Evolutionary conservation across 2,329 filamentous ascomycete genomes (phyloP).

Genomic region (Aphanoascus verrucosus): DNA sequence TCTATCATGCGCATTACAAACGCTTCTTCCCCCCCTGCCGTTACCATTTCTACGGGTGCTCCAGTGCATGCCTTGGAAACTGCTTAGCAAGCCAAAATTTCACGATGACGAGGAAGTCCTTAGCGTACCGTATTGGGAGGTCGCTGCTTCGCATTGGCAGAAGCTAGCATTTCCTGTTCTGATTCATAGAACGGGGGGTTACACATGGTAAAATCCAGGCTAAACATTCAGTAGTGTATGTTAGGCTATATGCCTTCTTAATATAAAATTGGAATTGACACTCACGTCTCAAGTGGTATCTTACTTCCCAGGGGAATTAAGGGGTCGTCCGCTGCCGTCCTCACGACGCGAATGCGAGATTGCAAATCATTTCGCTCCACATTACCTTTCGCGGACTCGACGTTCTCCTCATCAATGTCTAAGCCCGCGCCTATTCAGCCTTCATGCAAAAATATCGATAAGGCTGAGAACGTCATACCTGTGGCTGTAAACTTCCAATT

Average conservation of each 20-base stretch:
- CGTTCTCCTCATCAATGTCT: slow-evolving; percentile 65
- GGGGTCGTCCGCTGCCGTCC: slow-evolving; percentile 40
- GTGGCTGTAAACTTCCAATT: slow-evolving; percentile 64
- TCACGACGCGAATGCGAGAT: slow-evolving; percentile 53
- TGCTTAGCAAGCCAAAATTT: neutral
- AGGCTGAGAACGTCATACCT: slow-evolving; percentile 28
- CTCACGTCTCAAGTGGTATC: slow-evolving; percentile 21
- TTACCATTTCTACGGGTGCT: slow-evolving; percentile 75
- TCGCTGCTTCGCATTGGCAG: slow-evolving; percentile 54
- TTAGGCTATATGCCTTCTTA: neutral
- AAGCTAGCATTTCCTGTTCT: slow-evolving; percentile 53
- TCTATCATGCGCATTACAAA: slow-evolving; percentile 62
- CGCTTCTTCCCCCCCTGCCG: slow-evolving; percentile 60
- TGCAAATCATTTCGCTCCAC: slow-evolving; percentile 55
- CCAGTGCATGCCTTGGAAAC: slow-evolving; percentile 53
- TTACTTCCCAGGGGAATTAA: slow-evolving; percentile 54
- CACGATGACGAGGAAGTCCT: neutral
- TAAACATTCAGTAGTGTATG: slow-evolving; percentile 17
- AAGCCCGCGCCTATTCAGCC: slow-evolving; percentile 5
- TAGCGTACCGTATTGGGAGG: slow-evolving; percentile 57
- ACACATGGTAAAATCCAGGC: slow-evolving; percentile 76
- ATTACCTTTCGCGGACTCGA: slow-evolving; percentile 57
- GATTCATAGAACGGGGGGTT: slow-evolving; percentile 94
- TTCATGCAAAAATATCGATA: neutral
- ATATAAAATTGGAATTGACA: neutral